Evolutionary conservation across 805 yeast species (phyloP).

Genomic region (Lipomyces lipofer): DNA sequence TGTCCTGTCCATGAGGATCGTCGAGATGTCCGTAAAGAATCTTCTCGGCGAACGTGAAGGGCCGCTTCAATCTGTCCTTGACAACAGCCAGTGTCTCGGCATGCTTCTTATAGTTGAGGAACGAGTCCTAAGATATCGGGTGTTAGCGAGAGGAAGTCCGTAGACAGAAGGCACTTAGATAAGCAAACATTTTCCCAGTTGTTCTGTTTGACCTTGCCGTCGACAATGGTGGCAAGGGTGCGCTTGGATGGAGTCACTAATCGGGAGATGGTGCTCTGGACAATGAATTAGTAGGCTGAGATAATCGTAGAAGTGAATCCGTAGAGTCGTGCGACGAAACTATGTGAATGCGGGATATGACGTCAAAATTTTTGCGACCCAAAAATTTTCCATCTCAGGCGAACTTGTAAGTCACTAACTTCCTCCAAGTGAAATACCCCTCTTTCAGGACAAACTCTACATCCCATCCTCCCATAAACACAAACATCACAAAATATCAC

Average conservation of each 20-base stretch:
- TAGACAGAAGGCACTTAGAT: neutral
- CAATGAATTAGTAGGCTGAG: neutral
- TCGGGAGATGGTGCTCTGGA: neutral
- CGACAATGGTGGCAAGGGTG: conserved; percentile 30
- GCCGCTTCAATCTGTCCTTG: conserved; percentile 76
- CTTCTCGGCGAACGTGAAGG: conserved; percentile 93
- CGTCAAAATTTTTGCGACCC: no score
- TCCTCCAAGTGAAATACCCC: no score
- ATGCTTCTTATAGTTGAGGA: conserved; percentile 81
- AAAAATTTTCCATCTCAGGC: no score
- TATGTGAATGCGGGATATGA: neutral
- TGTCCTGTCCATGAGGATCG: conserved; percentile 64
- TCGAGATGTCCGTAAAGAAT: conserved; percentile 89
- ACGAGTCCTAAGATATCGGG: conserved; percentile 59
- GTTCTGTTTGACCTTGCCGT: conserved; percentile 76
- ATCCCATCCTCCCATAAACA: no score
- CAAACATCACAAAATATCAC: no score
- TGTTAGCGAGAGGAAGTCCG: no score
- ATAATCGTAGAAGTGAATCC: neutral
- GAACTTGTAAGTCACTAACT: no score
- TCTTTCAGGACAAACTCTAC: no score
- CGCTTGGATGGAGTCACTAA: no score
- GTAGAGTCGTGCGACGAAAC: neutral
- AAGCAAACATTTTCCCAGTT: conserved; percentile 36
- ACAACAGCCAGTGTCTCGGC: conserved; percentile 85